Evolutionary conservation across 768 basidiomycete species (phyloP).

Genomic region (Daedaleopsis nitida): DNA sequence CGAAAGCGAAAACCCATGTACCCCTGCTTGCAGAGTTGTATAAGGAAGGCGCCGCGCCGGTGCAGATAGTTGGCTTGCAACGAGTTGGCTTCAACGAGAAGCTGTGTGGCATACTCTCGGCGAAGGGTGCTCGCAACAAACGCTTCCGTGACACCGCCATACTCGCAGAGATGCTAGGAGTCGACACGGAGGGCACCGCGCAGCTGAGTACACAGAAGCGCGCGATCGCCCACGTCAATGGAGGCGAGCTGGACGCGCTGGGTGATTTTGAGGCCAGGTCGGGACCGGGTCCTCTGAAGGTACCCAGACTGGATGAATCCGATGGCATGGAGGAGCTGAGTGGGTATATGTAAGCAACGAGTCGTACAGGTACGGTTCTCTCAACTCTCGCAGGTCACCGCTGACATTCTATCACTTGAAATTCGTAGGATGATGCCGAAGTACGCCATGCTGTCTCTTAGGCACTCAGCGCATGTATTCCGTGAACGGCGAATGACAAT

Average conservation of each 20-base stretch:
- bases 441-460: too few relatives aligned
- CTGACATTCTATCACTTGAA: too few relatives aligned
- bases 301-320: neutral
- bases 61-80: conserved; percentile 14
- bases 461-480: too few relatives aligned
- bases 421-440: too few relatives aligned
- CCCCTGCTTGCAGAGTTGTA: conserved; percentile 5
- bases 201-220: neutral
- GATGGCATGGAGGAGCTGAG: neutral
- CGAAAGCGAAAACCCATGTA: conserved; percentile 10
- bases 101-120: conserved; percentile 4
- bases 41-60: neutral
- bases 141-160: neutral
- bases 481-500: too few relatives aligned
- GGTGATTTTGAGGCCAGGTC: neutral
- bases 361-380: too few relatives aligned
- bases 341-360: neutral
- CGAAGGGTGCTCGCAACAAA: conserved; percentile 3
- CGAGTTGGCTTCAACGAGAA: conserved; percentile 17
- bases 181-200: neutral
- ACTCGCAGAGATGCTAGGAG: neutral
- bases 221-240: neutral
- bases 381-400: too few relatives aligned
- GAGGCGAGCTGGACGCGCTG: neutral
- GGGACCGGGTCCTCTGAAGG: neutral